phyloP scores from a whole-genome alignment of 805 yeast species.

The Lachancea dasiensis region DNA sequence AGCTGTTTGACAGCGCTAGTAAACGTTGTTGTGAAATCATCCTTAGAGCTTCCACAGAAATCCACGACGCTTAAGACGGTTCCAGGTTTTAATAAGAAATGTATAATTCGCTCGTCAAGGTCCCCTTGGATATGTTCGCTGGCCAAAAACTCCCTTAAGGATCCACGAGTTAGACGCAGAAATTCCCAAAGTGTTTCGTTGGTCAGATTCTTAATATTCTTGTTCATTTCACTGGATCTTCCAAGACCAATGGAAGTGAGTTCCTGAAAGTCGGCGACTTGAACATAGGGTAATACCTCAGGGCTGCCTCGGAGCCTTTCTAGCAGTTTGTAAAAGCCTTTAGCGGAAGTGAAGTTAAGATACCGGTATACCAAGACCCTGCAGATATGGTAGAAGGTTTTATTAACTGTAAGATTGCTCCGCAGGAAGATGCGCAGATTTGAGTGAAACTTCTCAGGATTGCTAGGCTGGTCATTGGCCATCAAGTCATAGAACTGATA shows the following conservation, averaged over 20 bases:
- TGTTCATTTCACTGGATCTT: constrained; percentile 82
- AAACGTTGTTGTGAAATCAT: constrained; percentile 55
- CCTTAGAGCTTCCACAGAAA: constrained; percentile 82
- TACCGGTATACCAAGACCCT: constrained; percentile 57
- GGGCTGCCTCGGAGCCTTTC: constrained; percentile 46
- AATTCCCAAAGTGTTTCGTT: constrained; percentile 61
- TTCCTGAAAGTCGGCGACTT: constrained; percentile 78
- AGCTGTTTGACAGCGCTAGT: constrained; percentile 29
- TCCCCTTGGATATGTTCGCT: constrained; percentile 84
- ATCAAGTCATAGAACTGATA: constrained; percentile 46
- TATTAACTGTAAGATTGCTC: constrained; percentile 50
- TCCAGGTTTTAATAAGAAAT: constrained; percentile 27
- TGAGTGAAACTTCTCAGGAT: constrained; percentile 37
- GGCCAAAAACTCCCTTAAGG: constrained; percentile 71
- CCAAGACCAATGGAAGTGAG: constrained; percentile 88
- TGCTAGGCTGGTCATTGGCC: constrained; percentile 46
- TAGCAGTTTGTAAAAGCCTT: constrained; percentile 67
- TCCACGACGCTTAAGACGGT: constrained; percentile 61
- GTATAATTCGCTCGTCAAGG: constrained; percentile 45
- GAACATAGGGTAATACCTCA: constrained; percentile 36
- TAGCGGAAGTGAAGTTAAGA: constrained; percentile 73
- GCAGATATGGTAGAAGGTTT: constrained; percentile 52
- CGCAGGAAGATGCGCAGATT: constrained; percentile 47
- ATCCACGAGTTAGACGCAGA: constrained; percentile 51
- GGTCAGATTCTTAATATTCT: constrained; percentile 87